phyloP scores from a whole-genome alignment of 768 basidiomycete species.

The Lactarius sp. region DNA sequence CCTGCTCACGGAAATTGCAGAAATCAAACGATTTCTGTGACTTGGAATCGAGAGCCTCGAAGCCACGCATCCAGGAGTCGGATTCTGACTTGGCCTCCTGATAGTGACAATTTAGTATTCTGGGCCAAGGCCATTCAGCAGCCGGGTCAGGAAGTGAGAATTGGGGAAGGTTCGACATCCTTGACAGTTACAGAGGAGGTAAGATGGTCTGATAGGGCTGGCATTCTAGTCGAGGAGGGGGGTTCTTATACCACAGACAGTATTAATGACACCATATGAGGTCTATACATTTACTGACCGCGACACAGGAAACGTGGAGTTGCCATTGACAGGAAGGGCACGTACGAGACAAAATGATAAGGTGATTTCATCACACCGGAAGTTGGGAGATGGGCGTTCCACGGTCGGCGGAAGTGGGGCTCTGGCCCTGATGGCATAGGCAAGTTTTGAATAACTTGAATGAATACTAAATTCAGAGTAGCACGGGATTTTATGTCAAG shows the following conservation, averaged over 20 bases:
- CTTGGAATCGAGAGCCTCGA: slow-evolving; percentile 35
- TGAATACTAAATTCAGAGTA: not conserved
- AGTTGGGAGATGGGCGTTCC: not conserved
- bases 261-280: too few relatives aligned
- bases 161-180: not conserved
- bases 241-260: slow-evolving; percentile 1
- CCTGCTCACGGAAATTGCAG: slow-evolving; percentile 39
- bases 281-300: too few relatives aligned
- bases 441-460: not conserved
- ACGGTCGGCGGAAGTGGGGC: not conserved
- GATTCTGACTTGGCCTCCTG: slow-evolving; percentile 34
- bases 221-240: not conserved
- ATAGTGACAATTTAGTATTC: slow-evolving; percentile 39
- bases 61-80: slow-evolving; percentile 36
- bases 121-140: slow-evolving; percentile 41
- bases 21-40: slow-evolving; percentile 39
- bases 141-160: slow-evolving; percentile 39
- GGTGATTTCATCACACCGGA: not conserved
- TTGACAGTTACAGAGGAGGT: too few relatives aligned
- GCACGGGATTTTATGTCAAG: not conserved
- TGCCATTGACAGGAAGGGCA: not conserved
- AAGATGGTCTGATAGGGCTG: not conserved
- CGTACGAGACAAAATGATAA: not conserved
- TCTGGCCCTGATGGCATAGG: not conserved
- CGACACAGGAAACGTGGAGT: not conserved